Evolutionary conservation across 2,329 filamentous ascomycete species (phyloP).

Genomic region (Chrysoporthe puriensis): DNA sequence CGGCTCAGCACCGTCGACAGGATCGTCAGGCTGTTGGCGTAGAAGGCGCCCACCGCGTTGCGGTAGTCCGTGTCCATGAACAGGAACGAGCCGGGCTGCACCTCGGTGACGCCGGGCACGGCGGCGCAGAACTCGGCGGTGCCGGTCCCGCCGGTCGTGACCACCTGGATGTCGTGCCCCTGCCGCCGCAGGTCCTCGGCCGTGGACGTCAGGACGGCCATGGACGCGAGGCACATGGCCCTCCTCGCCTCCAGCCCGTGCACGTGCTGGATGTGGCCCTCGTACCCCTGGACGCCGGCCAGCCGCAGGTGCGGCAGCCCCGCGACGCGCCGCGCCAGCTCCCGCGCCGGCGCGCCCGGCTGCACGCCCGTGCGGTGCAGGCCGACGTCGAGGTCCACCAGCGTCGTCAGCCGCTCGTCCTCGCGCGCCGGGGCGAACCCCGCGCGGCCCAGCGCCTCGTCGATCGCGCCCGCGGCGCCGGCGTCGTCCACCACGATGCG

Average conservation of each 20-base stretch:
- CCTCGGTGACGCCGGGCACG: slow-evolving; percentile 54
- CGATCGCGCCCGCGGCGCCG: slow-evolving; percentile 48
- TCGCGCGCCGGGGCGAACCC: slow-evolving; percentile 33
- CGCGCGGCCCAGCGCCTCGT: slow-evolving; percentile 43
- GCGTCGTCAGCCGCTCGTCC: slow-evolving; percentile 42
- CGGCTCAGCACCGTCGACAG: slow-evolving; percentile 53
- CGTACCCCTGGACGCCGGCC: slow-evolving; percentile 56
- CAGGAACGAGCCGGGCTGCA: slow-evolving; percentile 58
- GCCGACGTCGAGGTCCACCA: slow-evolving; percentile 56
- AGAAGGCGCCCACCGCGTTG: slow-evolving; percentile 53
- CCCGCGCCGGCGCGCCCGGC: slow-evolving; percentile 44
- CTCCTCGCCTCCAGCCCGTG: slow-evolving; percentile 48
- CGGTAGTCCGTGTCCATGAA: slow-evolving; percentile 63
- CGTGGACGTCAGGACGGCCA: slow-evolving; percentile 48
- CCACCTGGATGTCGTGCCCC: slow-evolving; percentile 50
- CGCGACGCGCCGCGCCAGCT: slow-evolving; percentile 45
- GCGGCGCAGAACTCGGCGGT: slow-evolving; percentile 57
- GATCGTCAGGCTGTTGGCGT: slow-evolving; percentile 52
- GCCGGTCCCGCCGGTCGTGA: slow-evolving; percentile 56
- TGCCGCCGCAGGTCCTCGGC: slow-evolving; percentile 45
- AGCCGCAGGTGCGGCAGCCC: slow-evolving; percentile 44
- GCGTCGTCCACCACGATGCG: slow-evolving; percentile 54
- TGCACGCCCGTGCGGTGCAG: slow-evolving; percentile 53
- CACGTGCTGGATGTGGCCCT: slow-evolving; percentile 57
- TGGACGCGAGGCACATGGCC: slow-evolving; percentile 48